Conservation (phyloP, 768 basidiomycete genomes). For the Xerocomellus chrysenteron region DNA sequence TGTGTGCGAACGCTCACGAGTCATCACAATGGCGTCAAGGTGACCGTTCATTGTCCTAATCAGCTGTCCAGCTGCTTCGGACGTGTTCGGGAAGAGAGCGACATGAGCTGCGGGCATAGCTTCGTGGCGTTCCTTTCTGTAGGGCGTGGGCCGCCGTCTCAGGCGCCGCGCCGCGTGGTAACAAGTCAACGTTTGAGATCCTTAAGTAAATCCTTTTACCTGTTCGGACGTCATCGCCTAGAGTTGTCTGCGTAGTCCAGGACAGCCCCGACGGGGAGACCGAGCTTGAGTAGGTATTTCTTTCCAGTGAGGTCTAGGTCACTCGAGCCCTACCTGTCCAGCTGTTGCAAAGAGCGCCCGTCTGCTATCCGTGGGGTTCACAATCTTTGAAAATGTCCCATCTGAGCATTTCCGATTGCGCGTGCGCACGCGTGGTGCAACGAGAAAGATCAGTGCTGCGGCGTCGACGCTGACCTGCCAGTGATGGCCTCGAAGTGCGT, state of each 20-base stretch:
- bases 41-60: slow-evolving; percentile 2
- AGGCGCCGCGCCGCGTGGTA: neutral
- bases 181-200: neutral
- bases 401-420: neutral
- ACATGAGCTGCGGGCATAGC: neutral
- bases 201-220: neutral
- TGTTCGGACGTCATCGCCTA: neutral
- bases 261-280: too few species aligned
- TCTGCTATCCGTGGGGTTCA: too few species aligned
- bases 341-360: too few species aligned
- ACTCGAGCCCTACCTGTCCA: neutral
- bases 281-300: too few species aligned
- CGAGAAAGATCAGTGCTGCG: too few species aligned
- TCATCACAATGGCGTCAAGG: too few species aligned
- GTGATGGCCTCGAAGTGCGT: too few species aligned
- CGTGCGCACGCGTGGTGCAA: neutral
- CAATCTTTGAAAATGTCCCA: neutral
- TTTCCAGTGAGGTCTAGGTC: neutral
- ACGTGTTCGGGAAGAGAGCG: neutral
- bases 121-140: neutral
- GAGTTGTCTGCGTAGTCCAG: too few species aligned
- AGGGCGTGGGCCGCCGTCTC: neutral
- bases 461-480: too few species aligned
- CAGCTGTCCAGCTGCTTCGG: neutral
- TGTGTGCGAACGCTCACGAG: neutral